Evolutionary conservation across 2,329 filamentous ascomycete species (phyloP), one percentile per base, ranked within the genome.

Genomic region (Penicillium thymicola): DNA sequence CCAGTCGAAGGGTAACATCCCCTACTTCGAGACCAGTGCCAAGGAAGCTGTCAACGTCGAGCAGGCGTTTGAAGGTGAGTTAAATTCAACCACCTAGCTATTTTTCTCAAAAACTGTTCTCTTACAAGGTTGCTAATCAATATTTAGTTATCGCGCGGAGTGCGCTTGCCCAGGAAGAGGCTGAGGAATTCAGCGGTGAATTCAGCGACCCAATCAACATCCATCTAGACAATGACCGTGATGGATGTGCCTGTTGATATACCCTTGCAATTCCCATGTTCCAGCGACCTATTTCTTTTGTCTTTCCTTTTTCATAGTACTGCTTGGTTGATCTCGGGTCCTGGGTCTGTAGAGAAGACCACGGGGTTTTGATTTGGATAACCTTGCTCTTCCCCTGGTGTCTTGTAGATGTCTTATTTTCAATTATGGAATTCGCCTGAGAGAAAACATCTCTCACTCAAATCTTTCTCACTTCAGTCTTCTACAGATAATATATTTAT

Each of bases 11-110:
- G 93, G 93, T 46, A 91, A 91, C 58, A 97, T 99, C 64, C 94
- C 94, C 18, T 99, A 99, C 78, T 99, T 99, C 71, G 94, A 99
- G 85, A 99, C 94, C 18, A 97, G 92, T 77, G 94, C 94, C 59
- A 99, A 99, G 81, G 94, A 99, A 76, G 94, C 93, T 59, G 89
- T 97, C 78, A 99, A 99, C 72, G 94, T 99, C 42, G 94, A 99
- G 77, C 92, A 90, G 72, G 88, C 88, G 44, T 90, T 90, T 66
- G 87, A 90, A 75, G 85, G 86, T 87, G 72, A 58, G 77, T 50
- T 25, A 46, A n/a, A 21, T 25, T 41, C 23, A 28, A 51, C 18
- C 18, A 27, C 6, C 18, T 6, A 9, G 21, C n/a, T 34, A 14
- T n/a, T 42, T 32, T 18, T 25, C 21, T 10, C 13, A 1, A 18